phyloP scores from a whole-genome alignment of 352 stramenopile species.

The Elongisporangium undulatum region DNA sequence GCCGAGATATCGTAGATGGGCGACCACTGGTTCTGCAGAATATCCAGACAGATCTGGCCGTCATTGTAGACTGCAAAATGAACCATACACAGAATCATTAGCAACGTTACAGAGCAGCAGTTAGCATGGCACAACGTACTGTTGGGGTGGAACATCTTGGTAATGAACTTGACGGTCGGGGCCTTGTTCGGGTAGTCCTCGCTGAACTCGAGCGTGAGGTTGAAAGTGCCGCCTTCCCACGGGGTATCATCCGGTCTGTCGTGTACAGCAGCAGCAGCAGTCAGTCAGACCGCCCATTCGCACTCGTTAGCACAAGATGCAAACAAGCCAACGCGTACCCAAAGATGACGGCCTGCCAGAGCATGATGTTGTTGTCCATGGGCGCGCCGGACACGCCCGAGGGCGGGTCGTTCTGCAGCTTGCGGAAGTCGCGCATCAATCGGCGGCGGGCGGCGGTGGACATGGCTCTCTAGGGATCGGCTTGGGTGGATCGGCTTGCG shows the following conservation, averaged over 20 bases:
- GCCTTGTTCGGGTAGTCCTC: conserved; percentile 99
- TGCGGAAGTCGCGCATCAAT: conserved; percentile 97
- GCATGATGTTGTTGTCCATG: conserved; percentile 99
- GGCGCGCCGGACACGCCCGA: conserved; percentile 95
- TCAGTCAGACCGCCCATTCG: neutral
- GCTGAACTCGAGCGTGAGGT: conserved; percentile 98
- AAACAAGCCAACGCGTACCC: conserved; percentile 36
- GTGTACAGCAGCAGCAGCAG: conserved; percentile 28
- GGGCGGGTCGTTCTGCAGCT: conserved; percentile 98
- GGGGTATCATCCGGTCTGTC: conserved; percentile 97
- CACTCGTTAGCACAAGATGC: neutral
- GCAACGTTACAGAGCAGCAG: neutral
- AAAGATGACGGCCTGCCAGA: conserved; percentile 93
- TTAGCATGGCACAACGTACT: conserved; percentile 46
- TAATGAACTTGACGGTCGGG: conserved; percentile 97
- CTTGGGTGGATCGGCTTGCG: neutral
- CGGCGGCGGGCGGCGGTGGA: conserved; percentile 93
- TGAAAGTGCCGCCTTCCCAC: conserved; percentile 98
- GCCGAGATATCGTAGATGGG: conserved; percentile 99
- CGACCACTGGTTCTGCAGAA: conserved; percentile 99
- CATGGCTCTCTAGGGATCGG: conserved; percentile 49
- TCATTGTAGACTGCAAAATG: conserved; percentile 82
- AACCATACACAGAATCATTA: conserved; percentile 6
- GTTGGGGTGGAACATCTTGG: conserved; percentile 99
- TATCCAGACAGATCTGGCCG: conserved; percentile 96